Conservation (phyloP, 2,329 filamentous ascomycete genomes). For the Curvularia lunata region DNA sequence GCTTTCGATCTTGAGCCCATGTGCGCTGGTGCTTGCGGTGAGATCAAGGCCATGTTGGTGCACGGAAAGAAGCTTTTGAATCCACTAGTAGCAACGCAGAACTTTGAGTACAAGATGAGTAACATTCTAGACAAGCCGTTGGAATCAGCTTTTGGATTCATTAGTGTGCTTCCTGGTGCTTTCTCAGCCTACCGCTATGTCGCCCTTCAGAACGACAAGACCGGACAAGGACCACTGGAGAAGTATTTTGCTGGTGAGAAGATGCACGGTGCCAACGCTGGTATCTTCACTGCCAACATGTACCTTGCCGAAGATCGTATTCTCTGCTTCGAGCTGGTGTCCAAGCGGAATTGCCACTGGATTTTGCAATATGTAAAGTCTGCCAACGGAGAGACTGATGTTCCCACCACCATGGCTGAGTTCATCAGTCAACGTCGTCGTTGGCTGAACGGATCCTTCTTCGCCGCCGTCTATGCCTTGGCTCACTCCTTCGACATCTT, state of each 20-base stretch:
- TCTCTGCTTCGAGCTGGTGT: constrained; percentile 96
- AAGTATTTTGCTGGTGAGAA: constrained; percentile 98
- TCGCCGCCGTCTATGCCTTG: constrained; percentile 93
- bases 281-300: constrained; percentile 99
- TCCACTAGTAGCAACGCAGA: constrained; percentile 92
- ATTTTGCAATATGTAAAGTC: constrained; percentile 98
- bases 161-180: constrained; percentile 92
- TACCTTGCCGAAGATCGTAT: constrained; percentile 99
- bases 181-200: constrained; percentile 98
- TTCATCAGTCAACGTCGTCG: constrained; percentile 93
- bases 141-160: constrained; percentile 97
- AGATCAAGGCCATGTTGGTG: constrained; percentile 98
- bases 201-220: constrained; percentile 95
- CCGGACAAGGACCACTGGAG: constrained; percentile 87
- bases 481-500: constrained; percentile 97
- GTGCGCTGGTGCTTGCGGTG: constrained; percentile 95
- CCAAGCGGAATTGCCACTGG: constrained; percentile 97
- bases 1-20: constrained; percentile 97
- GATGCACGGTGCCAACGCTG: constrained; percentile 89
- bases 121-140: constrained; percentile 98
- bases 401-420: constrained; percentile 91
- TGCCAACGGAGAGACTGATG: constrained; percentile 94
- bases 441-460: constrained; percentile 98
- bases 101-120: constrained; percentile 99
- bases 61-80: constrained; percentile 89